Evolutionary conservation across 2,329 filamentous ascomycete species (phyloP), one percentile per base, ranked within the genome.

Genomic region (Hypomyces rosellus): DNA sequence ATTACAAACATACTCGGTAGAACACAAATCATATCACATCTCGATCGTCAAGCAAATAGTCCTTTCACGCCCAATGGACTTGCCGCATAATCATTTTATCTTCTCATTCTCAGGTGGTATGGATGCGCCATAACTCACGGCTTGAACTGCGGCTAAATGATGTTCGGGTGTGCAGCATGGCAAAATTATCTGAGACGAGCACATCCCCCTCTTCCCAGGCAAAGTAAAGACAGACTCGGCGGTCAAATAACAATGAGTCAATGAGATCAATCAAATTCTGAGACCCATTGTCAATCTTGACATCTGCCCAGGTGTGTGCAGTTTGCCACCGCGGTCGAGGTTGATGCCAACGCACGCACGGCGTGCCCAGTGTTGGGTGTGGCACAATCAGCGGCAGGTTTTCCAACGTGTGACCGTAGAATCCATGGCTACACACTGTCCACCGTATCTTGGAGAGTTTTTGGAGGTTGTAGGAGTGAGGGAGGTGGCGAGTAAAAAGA

Each of bases 161-260:
- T 43, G 69, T 76, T 42, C 73, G 62, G 0, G 74, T 78, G 46
- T 78, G 74, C 71, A 78, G 68, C 54, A 68, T 70, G 45, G 72
- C 51, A 4, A 71, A 58, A 44, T 80, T 81, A 55, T 81, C 77
- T 50, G 66, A 78, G 4, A 81, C 61, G 2, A 81, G 51, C 33
- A 81, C 38, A 55, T 81, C 78, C 0, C 77, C 77, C 62, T 74
- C 70, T 48, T 80, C 70, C 77, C 78, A 81, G 4, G 67, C 60
- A 50, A 77, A 74, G 46, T 74, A 74, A 22, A 77, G 66, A 5
- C 72, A 73, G 0, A 79, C 71, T 0, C 77, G 67, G 4, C 74
- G 67, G 55, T 80, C 77, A 51, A 78, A 74, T 2, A 77, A 60
- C 1, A 74, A 60, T 0, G 60, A 58, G 48, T 75, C 68, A 7